Evolutionary conservation across 768 basidiomycete species (phyloP).

Genomic region (Gloeostereum incarnatum): DNA sequence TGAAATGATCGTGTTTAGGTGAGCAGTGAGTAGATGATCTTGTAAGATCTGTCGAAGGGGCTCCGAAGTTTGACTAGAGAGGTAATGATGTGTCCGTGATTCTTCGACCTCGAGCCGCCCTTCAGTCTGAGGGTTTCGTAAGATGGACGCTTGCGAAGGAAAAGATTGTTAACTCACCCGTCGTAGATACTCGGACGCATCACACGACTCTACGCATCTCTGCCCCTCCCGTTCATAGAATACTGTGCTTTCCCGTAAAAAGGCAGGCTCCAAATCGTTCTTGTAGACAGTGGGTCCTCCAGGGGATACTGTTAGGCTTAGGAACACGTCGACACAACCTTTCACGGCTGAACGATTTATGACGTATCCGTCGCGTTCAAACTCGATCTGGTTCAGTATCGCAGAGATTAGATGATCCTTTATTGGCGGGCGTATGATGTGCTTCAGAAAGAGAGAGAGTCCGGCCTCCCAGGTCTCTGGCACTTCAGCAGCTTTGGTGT

Average conservation of each 20-base stretch:
- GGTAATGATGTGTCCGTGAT: slow-evolving; percentile 76
- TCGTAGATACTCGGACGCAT: slow-evolving; percentile 74
- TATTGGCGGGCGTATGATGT: slow-evolving; percentile 76
- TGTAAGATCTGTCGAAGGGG: slow-evolving; percentile 73
- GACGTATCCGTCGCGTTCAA: slow-evolving; percentile 85
- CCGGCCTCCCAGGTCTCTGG: slow-evolving; percentile 81
- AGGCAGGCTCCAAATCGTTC: slow-evolving; percentile 72
- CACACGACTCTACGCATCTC: slow-evolving; percentile 60
- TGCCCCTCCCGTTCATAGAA: slow-evolving; percentile 78
- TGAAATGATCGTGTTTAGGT: slow-evolving; percentile 64
- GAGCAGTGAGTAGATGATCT: slow-evolving; percentile 64
- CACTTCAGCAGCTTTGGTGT: slow-evolving; percentile 64
- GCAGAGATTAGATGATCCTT: slow-evolving; percentile 73
- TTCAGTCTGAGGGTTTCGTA: slow-evolving; percentile 51
- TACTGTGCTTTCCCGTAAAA: slow-evolving; percentile 65
- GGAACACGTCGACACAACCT: slow-evolving; percentile 79
- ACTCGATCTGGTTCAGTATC: slow-evolving; percentile 79
- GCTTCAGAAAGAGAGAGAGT: slow-evolving; percentile 70
- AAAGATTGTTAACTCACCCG: slow-evolving; percentile 39
- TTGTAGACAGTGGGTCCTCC: slow-evolving; percentile 63
- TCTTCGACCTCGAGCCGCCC: slow-evolving; percentile 75
- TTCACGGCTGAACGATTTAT: slow-evolving; percentile 90
- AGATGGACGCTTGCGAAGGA: neutral
- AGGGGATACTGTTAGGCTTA: slow-evolving; percentile 48
- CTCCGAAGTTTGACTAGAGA: slow-evolving; percentile 62